These are phyloP conservation scores for Tolypocladium inflatum DNA, from an alignment of 2,329 filamentous ascomycete genomes.

Conservation along the genomic window DNA sequence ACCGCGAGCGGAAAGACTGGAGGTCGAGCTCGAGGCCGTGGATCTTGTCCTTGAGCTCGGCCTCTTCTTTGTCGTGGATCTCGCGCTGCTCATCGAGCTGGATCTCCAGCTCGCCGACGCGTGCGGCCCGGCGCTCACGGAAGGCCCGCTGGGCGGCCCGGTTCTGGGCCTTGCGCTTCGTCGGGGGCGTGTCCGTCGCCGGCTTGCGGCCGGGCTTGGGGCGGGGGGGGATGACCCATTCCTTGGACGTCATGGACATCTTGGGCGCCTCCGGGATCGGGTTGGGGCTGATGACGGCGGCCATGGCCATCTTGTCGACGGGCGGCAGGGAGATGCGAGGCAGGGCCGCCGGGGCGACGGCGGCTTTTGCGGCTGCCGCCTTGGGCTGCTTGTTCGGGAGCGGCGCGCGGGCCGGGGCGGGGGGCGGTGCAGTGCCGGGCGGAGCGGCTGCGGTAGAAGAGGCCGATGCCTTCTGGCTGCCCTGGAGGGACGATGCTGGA, in stretches of 20 bases:
- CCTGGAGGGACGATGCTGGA: neutral
- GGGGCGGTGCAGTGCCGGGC: conserved; percentile 1
- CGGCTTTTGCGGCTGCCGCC: conserved; percentile 13
- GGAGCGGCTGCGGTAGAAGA: conserved; percentile 9
- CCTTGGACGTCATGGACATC: conserved; percentile 62
- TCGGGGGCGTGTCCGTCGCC: conserved; percentile 83
- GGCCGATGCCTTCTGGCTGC: neutral
- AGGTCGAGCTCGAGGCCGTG: conserved; percentile 54
- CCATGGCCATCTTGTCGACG: conserved; percentile 37
- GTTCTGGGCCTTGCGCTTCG: conserved; percentile 92
- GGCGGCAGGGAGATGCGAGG: conserved; percentile 24
- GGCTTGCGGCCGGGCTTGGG: conserved; percentile 91
- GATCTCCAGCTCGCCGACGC: conserved; percentile 67
- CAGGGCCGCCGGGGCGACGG: conserved; percentile 12
- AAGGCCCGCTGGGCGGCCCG: conserved; percentile 86
- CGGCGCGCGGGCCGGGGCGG: conserved; percentile 11
- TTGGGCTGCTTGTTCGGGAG: conserved; percentile 12
- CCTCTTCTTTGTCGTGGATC: conserved; percentile 45
- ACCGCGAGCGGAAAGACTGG: conserved; percentile 54
- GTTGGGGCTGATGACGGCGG: conserved; percentile 33
- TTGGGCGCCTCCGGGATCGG: conserved; percentile 32
- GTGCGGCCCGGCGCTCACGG: conserved; percentile 74
- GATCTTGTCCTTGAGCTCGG: conserved; percentile 48
- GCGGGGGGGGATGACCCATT: conserved; percentile 78
- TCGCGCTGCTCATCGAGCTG: conserved; percentile 53